Evolutionary conservation across 2,329 filamentous ascomycete species (phyloP).

Genomic region (Penicillium fuscoglaucum): DNA sequence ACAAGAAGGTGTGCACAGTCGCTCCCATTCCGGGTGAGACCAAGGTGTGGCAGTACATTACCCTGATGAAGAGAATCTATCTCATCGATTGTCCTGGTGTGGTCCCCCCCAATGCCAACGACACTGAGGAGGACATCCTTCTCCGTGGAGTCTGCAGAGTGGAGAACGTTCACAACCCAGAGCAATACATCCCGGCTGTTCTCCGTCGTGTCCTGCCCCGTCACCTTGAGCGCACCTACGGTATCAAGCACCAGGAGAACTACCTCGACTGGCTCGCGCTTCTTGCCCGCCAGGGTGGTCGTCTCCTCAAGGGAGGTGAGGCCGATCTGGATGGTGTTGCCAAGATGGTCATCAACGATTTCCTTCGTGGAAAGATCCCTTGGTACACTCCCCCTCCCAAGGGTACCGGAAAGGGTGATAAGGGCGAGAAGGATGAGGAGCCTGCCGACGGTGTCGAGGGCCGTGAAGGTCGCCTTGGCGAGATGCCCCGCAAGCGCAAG

Average conservation of each 20-base stretch:
- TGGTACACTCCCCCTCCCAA: slow-evolving; percentile 87
- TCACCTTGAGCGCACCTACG: slow-evolving; percentile 91
- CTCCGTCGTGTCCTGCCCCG: slow-evolving; percentile 76
- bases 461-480: slow-evolving; percentile 74
- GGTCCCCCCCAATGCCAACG: slow-evolving; percentile 81
- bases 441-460: slow-evolving; percentile 57
- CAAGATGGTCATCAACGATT: slow-evolving; percentile 96
- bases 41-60: slow-evolving; percentile 98
- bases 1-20: slow-evolving; percentile 90
- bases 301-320: slow-evolving; percentile 87
- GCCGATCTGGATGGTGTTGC: slow-evolving; percentile 92
- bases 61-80: slow-evolving; percentile 89
- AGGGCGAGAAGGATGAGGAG: slow-evolving; percentile 49
- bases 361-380: slow-evolving; percentile 89
- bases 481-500: slow-evolving; percentile 79
- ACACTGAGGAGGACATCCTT: slow-evolving; percentile 83
- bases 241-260: slow-evolving; percentile 74
- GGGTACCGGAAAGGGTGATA: slow-evolving; percentile 51
- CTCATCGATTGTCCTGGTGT: slow-evolving; percentile 97
- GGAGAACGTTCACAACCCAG: slow-evolving; percentile 93
- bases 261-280: slow-evolving; percentile 82
- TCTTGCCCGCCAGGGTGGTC: slow-evolving; percentile 81
- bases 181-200: slow-evolving; percentile 89
- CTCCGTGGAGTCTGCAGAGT: slow-evolving; percentile 89
- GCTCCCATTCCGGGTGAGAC: slow-evolving; percentile 96